Evolutionary conservation across 306 rosid species (phyloP).

Genomic region (Vigna hirtella): DNA sequence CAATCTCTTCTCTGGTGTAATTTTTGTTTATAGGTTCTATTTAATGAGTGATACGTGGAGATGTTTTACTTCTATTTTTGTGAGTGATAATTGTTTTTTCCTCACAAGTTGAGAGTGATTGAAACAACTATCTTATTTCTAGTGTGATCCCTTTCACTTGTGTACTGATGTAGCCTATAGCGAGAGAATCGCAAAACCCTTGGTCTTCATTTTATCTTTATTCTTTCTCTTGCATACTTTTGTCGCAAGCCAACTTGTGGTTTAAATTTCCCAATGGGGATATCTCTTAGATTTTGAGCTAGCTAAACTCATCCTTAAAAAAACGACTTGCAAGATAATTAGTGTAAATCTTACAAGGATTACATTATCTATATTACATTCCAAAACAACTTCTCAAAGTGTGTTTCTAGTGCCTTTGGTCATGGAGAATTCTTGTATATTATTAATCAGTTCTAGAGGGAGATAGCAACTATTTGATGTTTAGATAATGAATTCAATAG

Average conservation of each 20-base stretch:
- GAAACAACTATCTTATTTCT: neutral
- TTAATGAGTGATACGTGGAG: neutral
- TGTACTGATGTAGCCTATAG: neutral
- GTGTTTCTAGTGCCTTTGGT: too few relatives aligned
- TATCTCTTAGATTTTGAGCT: too few relatives aligned
- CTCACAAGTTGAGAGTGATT: constrained; percentile 4
- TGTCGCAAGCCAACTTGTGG: neutral
- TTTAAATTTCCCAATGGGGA: neutral
- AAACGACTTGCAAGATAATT: too few relatives aligned
- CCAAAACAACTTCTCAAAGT: too few relatives aligned
- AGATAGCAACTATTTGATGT: too few relatives aligned
- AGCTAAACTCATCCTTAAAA: too few relatives aligned
- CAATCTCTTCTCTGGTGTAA: neutral
- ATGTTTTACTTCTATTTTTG: neutral
- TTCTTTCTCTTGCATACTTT: neutral
- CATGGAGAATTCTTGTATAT: too few relatives aligned
- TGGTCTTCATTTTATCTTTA: neutral
- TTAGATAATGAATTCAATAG: too few relatives aligned
- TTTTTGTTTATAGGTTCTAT: neutral
- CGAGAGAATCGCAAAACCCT: neutral
- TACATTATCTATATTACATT: too few relatives aligned
- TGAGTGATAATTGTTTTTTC: neutral
- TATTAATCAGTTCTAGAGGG: too few relatives aligned
- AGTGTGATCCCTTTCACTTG: neutral
- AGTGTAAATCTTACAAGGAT: too few relatives aligned